Conservation (phyloP, 441 rosid genomes). For the Bocquillonia castaneifolia region DNA sequence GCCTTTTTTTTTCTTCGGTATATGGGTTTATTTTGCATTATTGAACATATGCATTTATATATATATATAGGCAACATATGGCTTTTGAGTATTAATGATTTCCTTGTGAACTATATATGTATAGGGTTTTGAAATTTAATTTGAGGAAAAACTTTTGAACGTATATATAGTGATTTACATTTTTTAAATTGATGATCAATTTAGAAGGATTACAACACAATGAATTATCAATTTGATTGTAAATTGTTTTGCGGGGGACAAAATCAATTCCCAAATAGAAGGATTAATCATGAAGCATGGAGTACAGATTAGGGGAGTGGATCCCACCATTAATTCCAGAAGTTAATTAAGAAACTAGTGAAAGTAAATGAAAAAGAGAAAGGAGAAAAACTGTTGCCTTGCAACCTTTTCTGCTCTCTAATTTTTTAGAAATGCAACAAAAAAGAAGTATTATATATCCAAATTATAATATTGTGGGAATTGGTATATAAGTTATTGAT, state of each 20-base stretch:
- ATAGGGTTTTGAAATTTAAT: too few species aligned
- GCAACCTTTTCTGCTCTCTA: not conserved
- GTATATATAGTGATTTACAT: not conserved
- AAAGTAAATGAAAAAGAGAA: not conserved
- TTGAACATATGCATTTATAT: too few species aligned
- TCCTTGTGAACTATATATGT: too few species aligned
- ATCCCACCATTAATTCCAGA: slow-evolving; percentile 23
- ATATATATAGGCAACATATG: too few species aligned
- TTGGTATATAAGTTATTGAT: too few species aligned
- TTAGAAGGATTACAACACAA: not conserved
- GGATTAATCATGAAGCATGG: slow-evolving; percentile 40
- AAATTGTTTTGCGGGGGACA: slow-evolving; percentile 33
- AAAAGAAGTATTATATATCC: too few species aligned
- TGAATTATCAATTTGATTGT: not conserved
- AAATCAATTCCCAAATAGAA: slow-evolving; percentile 26
- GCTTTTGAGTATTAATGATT: too few species aligned
- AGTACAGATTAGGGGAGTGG: slow-evolving; percentile 14
- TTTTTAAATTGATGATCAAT: not conserved
- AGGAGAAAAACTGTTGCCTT: not conserved
- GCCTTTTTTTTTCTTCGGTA: too few species aligned
- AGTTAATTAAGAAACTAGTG: slow-evolving; percentile 1
- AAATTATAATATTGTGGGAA: too few species aligned
- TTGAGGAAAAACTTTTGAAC: too few species aligned
- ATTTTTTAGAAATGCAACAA: not conserved
- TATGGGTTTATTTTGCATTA: too few species aligned